phyloP scores from a whole-genome alignment of 2,329 filamentous ascomycete species.

The Fusarium abutilonis region DNA sequence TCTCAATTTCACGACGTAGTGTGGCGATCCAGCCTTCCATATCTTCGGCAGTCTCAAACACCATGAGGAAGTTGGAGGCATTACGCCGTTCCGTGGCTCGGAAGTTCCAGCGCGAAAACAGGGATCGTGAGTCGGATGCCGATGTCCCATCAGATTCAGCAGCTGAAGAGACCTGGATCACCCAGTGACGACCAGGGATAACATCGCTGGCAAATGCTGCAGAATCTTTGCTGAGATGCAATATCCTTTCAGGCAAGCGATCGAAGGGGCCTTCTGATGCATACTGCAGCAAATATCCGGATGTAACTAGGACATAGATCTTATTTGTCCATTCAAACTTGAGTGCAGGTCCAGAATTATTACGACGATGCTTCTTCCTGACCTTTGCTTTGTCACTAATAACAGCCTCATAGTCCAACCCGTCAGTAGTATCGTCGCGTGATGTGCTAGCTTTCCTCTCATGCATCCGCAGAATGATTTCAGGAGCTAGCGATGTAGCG shows the following conservation, averaged over 20 bases:
- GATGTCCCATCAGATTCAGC: slow-evolving; percentile 67
- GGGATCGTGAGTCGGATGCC: slow-evolving; percentile 64
- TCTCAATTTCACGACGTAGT: slow-evolving; percentile 75
- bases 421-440: slow-evolving; percentile 32
- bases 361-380: slow-evolving; percentile 61
- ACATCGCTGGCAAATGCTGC: slow-evolving; percentile 83
- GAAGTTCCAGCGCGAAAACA: slow-evolving; percentile 73
- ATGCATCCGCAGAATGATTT: slow-evolving; percentile 72
- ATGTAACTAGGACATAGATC: slow-evolving; percentile 75
- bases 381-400: slow-evolving; percentile 49
- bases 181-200: slow-evolving; percentile 83
- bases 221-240: slow-evolving; percentile 77
- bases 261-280: slow-evolving; percentile 75
- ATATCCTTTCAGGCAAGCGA: slow-evolving; percentile 76
- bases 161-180: slow-evolving; percentile 76
- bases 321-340: slow-evolving; percentile 75
- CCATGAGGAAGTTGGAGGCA: slow-evolving; percentile 73
- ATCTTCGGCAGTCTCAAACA: slow-evolving; percentile 76
- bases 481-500: slow-evolving; percentile 73
- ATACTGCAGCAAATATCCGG: slow-evolving; percentile 80
- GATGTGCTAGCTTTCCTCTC: slow-evolving; percentile 55
- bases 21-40: slow-evolving; percentile 80
- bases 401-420: slow-evolving; percentile 18
- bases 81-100: slow-evolving; percentile 63
- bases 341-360: slow-evolving; percentile 52